phyloP scores from a whole-genome alignment of 2,329 filamentous ascomycete species.

The Mycosphaerella sp. region DNA sequence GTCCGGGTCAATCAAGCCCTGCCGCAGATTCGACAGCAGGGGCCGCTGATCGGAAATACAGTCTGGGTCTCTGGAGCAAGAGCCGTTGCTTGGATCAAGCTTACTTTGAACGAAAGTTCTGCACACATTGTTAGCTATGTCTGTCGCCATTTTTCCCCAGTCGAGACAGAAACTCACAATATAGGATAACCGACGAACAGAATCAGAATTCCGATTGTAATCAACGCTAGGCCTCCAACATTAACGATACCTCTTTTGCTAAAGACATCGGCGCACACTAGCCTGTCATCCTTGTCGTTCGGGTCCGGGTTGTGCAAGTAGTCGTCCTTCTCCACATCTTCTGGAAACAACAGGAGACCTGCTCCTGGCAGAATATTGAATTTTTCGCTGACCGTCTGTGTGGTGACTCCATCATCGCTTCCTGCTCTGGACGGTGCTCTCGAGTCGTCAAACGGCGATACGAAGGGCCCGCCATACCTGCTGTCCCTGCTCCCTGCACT shows the following conservation, averaged over 20 bases:
- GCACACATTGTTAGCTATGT: conserved; percentile 12
- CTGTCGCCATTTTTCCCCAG: background rate
- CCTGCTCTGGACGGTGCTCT: conserved; percentile 53
- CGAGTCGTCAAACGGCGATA: conserved; percentile 55
- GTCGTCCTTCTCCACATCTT: conserved; percentile 69
- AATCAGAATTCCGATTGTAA: conserved; percentile 55
- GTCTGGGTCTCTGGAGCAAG: conserved; percentile 40
- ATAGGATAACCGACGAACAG: conserved; percentile 66
- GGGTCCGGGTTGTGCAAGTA: conserved; percentile 65
- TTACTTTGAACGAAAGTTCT: conserved; percentile 54
- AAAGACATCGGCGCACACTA: conserved; percentile 55
- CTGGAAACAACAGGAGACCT: conserved; percentile 60
- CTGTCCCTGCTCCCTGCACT: conserved; percentile 48
- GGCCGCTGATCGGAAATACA: conserved; percentile 46
- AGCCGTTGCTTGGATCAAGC: conserved; percentile 32
- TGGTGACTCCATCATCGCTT: conserved; percentile 63
- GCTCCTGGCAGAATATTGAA: conserved; percentile 66
- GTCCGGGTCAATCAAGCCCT: conserved; percentile 59
- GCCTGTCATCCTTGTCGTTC: conserved; percentile 54
- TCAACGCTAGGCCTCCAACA: conserved; percentile 55
- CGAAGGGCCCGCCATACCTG: conserved; percentile 43
- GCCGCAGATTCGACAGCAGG: conserved; percentile 55
- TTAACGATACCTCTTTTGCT: conserved; percentile 59
- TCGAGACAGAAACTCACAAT: conserved; percentile 46
- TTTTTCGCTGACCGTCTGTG: conserved; percentile 66